Base-by-base conservation (phyloP, 306 rosid species). In the Prunus mira region DNA sequence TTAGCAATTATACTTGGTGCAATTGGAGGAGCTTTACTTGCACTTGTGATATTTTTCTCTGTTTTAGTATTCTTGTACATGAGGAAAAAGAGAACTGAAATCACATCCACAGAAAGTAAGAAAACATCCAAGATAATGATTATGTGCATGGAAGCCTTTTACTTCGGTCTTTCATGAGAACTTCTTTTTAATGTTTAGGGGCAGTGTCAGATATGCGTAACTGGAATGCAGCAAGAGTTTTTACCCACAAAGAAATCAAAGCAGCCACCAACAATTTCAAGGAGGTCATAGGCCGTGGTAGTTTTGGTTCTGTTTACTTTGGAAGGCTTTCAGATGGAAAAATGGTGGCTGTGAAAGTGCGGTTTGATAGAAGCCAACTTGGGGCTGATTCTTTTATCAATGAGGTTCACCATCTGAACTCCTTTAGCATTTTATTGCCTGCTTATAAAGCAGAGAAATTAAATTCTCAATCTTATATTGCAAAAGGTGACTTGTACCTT, bases 311-410 rank as follows among this genome's bases (percentile, higher is more conserved):
- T 30, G 98, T 94, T 71, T 92, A 90, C 86, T 91, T 84, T 51
- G 98, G 97, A 82, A 92, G 86, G 83, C 96, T 94, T 78, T 82
- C 78, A 6, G 85, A 86, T 61, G 93, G 95, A 13, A 94, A 85
- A 81, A 71, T 82, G 50, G 93, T 91, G 41, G 98, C 97, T 51
- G 93, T 94, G 82, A 94, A 94, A 92, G 97, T 94, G 77, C 87
- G 97, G 78, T 86, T 85, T 67, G 98, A 94, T 76, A 91, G 86
- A 86, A 84, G 85, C 73, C 97, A 87, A 82, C 91, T 94, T 47
- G 98, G 96, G 50, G 91, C 90, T 67, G 97, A 94, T 66, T 90
- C 97, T 69, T 94, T 94, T 75, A 86, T 94, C 81, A 94, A 91
- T 80, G 98, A 94, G 98, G 97, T 94, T 81, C 64, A 18, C 64